phyloP scores from a whole-genome alignment of 257 asterid species.

The Eustoma russellianum region DNA sequence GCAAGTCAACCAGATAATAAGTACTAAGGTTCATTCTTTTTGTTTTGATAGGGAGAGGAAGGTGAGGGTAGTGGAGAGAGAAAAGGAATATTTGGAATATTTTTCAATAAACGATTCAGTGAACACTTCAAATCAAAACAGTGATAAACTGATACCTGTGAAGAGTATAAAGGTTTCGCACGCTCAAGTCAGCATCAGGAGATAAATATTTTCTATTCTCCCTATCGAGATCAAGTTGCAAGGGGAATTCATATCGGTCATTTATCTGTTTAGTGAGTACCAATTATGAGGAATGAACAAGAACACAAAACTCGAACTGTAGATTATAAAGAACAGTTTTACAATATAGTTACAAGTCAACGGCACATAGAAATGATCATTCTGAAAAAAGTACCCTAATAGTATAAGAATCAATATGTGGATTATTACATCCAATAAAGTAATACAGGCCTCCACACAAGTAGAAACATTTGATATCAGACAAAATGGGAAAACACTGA shows the following conservation, averaged over 20 bases:
- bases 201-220: constrained; percentile 69
- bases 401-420: no score
- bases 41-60: no score
- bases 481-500: no score
- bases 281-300: constrained; percentile 4
- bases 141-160: constrained; percentile 44
- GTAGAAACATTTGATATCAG: no score
- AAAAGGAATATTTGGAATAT: no score
- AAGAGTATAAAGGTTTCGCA: constrained; percentile 67
- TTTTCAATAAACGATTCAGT: background rate
- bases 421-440: no score
- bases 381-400: no score
- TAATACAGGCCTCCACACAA: no score
- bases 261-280: constrained; percentile 49
- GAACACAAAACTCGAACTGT: background rate
- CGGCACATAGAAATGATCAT: no score
- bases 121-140: constrained; percentile 5
- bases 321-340: background rate
- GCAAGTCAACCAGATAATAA: no score
- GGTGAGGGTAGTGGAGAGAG: background rate
- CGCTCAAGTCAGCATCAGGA: constrained; percentile 70
- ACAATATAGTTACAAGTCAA: no score
- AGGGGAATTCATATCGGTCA: constrained; percentile 80
- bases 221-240: constrained; percentile 82
- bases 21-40: no score